phyloP scores from a whole-genome alignment of 2,329 filamentous ascomycete genomes.

The Ceratocystis ficicola region DNA sequence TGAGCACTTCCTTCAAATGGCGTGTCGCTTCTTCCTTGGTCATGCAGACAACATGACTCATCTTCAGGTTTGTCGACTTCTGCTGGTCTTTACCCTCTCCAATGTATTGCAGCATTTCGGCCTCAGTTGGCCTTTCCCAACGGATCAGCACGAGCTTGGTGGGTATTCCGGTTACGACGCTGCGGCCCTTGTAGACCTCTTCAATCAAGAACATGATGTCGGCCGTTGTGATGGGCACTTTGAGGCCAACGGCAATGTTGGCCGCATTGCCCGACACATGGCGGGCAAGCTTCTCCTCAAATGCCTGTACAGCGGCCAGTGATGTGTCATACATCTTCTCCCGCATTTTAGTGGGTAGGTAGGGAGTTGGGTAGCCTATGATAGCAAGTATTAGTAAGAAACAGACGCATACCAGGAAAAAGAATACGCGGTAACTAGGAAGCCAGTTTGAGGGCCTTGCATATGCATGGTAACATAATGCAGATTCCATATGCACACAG shows the following conservation, averaged over 20 bases:
- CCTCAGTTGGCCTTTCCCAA: constrained; percentile 54
- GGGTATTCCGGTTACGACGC: constrained; percentile 66
- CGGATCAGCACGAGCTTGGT: constrained; percentile 68
- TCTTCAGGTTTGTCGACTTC: constrained; percentile 55
- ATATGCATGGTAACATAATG: neutral
- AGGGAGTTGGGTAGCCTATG: constrained; percentile 72
- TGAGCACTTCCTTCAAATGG: constrained; percentile 71
- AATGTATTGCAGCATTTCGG: constrained; percentile 45
- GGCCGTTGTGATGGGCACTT: constrained; percentile 61
- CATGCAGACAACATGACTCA: constrained; percentile 74
- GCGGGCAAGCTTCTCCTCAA: constrained; percentile 63
- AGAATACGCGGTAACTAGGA: neutral
- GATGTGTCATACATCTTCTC: constrained; percentile 90
- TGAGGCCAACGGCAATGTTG: constrained; percentile 55
- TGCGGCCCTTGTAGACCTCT: constrained; percentile 75
- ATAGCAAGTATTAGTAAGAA: constrained; percentile 11
- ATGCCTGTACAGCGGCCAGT: constrained; percentile 58
- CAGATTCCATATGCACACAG: neutral
- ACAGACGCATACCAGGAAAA: neutral
- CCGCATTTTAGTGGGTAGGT: constrained; percentile 64
- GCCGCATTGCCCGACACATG: constrained; percentile 25
- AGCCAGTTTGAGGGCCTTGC: neutral
- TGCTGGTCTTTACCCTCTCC: constrained; percentile 60
- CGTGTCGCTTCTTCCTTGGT: constrained; percentile 76
- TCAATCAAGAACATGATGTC: constrained; percentile 84